Percentiles rank a stretch among this genome's conserved stretches.
Conservation (phyloP, 2,329 filamentous ascomycete species). For the Sphaerulina vaccinii region DNA sequence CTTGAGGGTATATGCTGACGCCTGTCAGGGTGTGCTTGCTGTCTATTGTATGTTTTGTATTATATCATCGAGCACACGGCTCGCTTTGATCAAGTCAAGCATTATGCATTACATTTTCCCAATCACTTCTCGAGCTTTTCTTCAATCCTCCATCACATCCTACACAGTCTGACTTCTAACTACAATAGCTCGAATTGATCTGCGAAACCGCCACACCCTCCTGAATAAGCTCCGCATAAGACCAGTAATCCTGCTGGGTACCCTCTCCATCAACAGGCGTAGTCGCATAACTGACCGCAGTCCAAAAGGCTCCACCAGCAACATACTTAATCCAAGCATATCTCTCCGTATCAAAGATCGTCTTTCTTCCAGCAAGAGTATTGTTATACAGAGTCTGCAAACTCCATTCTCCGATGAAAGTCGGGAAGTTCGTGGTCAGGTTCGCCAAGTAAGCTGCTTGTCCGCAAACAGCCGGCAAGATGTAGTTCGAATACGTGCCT, state of each 20-base stretch:
- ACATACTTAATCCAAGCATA: constrained; percentile 39
- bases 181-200: too few species aligned
- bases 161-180: too few species aligned
- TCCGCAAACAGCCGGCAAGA: constrained; percentile 31
- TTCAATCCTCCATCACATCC: too few species aligned
- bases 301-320: constrained; percentile 31
- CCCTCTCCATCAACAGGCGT: constrained; percentile 18
- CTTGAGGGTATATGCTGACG: too few species aligned
- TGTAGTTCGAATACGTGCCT: constrained; percentile 30
- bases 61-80: too few species aligned
- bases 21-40: too few species aligned
- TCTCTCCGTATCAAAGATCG: constrained; percentile 35
- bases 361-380: constrained; percentile 32
- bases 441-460: constrained; percentile 28
- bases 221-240: too few species aligned
- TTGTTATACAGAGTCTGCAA: constrained; percentile 39
- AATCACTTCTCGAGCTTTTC: too few species aligned
- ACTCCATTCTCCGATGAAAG: constrained; percentile 40
- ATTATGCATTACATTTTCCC: too few species aligned
- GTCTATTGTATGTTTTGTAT: too few species aligned
- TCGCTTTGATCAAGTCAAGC: too few species aligned
- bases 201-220: too few species aligned
- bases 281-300: constrained; percentile 5
- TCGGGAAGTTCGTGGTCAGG: constrained; percentile 33
- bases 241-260: constrained; percentile 17